Evolutionary conservation across 345 rosid genomes (phyloP).

Genomic region (Eucalyptus coolabah): DNA sequence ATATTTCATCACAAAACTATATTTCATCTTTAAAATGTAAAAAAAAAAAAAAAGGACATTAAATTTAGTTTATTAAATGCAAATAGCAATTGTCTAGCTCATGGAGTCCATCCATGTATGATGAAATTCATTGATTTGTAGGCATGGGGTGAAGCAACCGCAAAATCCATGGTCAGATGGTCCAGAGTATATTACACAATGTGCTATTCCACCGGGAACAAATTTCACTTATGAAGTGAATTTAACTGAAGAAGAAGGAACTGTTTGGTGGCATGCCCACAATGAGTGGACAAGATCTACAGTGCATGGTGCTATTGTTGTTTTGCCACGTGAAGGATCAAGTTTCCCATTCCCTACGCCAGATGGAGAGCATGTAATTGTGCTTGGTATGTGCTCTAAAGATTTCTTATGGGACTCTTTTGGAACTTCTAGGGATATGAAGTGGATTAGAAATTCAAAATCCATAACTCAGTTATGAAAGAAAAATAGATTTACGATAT

Average conservation of each 20-base stretch:
- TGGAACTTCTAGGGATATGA: neutral
- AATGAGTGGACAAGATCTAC: conserved; percentile 25
- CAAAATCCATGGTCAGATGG: conserved; percentile 16
- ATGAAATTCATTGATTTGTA: neutral
- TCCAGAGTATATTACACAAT: conserved; percentile 9
- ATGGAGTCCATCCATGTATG: neutral
- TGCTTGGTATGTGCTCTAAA: neutral
- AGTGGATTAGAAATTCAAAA: neutral
- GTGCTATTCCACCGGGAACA: neutral
- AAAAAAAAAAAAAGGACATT: neutral
- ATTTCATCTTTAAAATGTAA: neutral
- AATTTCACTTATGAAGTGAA: conserved; percentile 8
- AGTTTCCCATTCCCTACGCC: conserved; percentile 11
- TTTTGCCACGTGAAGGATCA: conserved; percentile 4
- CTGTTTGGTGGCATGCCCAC: conserved; percentile 32
- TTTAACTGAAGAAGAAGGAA: conserved; percentile 19
- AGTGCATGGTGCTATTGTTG: conserved; percentile 18
- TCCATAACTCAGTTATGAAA: neutral
- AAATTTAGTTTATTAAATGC: neutral
- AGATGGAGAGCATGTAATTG: neutral
- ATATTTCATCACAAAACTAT: neutral
- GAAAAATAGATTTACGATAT: neutral
- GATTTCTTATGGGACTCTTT: neutral
- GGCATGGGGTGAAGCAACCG: conserved; percentile 18
- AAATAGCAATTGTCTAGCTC: neutral